These are phyloP conservation scores for Rossbeevera mucosa DNA, from an alignment of 768 basidiomycete genomes.

Conservation along the genomic window DNA sequence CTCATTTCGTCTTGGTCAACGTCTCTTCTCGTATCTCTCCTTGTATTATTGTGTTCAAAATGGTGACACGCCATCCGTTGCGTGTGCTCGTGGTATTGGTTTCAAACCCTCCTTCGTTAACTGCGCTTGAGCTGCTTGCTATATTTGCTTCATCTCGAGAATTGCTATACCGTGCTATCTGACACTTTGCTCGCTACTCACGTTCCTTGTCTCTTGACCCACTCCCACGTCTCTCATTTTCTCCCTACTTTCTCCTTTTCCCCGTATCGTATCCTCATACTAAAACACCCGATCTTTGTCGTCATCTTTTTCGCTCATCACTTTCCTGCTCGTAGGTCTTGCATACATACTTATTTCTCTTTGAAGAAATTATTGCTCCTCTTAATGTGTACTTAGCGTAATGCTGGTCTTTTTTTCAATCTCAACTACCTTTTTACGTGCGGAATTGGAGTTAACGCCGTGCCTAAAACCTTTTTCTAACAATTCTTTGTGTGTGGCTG, in stretches of 20 bases:
- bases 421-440: not conserved
- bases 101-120: not conserved
- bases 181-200: constrained; percentile 5
- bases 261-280: not conserved
- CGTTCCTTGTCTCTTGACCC: constrained; percentile 1
- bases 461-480: not conserved
- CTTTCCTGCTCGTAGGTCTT: not conserved
- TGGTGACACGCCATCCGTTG: constrained; percentile 1
- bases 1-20: constrained; percentile 10
- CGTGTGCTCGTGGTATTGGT: constrained; percentile 9
- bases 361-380: not conserved
- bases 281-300: constrained; percentile 1
- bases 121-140: not conserved
- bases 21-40: constrained; percentile 1
- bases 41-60: constrained; percentile 15
- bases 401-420: constrained; percentile 9
- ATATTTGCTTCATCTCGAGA: constrained; percentile 12
- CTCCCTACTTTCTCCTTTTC: not conserved
- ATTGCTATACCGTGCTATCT: constrained; percentile 12
- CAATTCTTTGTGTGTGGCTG: not conserved
- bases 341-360: not conserved
- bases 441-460: not conserved
- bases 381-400: constrained; percentile 30
- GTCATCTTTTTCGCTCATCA: not conserved
- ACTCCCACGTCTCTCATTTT: not conserved